Percentiles rank a stretch among this genome's conserved stretches.
Conservation (phyloP, 768 basidiomycete species). For the Termitomyces titanicus region DNA sequence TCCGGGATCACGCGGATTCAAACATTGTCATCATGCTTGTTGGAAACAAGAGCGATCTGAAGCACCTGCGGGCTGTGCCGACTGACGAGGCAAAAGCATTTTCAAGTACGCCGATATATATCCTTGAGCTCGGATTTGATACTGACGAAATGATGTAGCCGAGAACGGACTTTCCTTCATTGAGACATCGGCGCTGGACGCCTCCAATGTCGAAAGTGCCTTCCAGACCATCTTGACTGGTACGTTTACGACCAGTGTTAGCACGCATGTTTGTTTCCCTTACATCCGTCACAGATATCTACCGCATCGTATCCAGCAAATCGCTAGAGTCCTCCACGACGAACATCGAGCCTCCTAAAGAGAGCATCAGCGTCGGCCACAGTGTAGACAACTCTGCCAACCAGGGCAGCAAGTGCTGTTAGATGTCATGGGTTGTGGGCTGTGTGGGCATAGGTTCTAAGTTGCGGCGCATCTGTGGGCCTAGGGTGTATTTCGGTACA, state of each 20-base stretch:
- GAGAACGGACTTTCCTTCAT: slow-evolving; percentile 94
- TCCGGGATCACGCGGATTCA: slow-evolving; percentile 90
- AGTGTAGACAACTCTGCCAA: slow-evolving; percentile 60
- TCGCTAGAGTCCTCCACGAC: slow-evolving; percentile 81
- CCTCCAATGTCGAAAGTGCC: slow-evolving; percentile 95
- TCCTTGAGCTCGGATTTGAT: slow-evolving; percentile 4
- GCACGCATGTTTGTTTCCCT: not conserved
- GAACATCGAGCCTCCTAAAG: slow-evolving; percentile 77
- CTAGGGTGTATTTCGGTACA: slow-evolving; percentile 17
- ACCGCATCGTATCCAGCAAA: slow-evolving; percentile 95
- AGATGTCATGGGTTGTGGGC: slow-evolving; percentile 2
- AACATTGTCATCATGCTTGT: slow-evolving; percentile 96
- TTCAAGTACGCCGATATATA: slow-evolving; percentile 54
- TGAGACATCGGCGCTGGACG: slow-evolving; percentile 99
- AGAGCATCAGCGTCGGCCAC: slow-evolving; percentile 83
- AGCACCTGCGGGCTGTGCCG: slow-evolving; percentile 92
- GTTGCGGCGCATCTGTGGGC: slow-evolving; percentile 18
- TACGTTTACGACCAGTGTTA: slow-evolving; percentile 30
- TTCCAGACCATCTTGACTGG: slow-evolving; percentile 97
- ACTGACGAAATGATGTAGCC: slow-evolving; percentile 38
- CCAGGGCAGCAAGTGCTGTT: slow-evolving; percentile 66
- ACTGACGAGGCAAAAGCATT: slow-evolving; percentile 97
- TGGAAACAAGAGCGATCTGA: slow-evolving; percentile 99
- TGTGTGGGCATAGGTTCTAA: slow-evolving; percentile 11
- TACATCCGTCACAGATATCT: slow-evolving; percentile 67